phyloP scores from a whole-genome alignment of 139 green algal genomes.

The Tetradesmus obliquus region DNA sequence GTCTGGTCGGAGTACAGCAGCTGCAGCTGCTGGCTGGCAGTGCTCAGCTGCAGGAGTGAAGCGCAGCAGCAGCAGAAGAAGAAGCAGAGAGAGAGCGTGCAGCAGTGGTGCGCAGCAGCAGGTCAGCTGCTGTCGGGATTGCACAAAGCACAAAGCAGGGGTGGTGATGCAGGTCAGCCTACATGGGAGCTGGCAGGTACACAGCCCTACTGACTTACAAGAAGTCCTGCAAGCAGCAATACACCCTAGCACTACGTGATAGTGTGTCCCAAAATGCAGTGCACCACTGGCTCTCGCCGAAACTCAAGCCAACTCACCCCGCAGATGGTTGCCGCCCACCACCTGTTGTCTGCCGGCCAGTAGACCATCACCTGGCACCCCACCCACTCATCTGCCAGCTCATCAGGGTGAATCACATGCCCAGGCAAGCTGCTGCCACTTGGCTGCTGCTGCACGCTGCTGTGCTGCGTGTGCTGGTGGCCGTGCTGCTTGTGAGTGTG shows the following conservation, averaged over 20 bases:
- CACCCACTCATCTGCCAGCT: neutral
- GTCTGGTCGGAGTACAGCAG: slow-evolving; percentile 35
- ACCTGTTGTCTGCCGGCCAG: slow-evolving; percentile 43
- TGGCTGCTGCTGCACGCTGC: neutral
- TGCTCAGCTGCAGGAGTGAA: slow-evolving; percentile 14
- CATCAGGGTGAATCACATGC: neutral
- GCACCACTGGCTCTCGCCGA: too few species aligned
- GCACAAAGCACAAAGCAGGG: too few species aligned
- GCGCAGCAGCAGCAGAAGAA: neutral
- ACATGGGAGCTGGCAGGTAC: too few species aligned
- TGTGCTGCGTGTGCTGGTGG: neutral
- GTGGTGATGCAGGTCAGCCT: too few species aligned
- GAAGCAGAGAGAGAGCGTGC: neutral
- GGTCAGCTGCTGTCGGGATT: neutral
- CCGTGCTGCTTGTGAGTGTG: slow-evolving; percentile 18
- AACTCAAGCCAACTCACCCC: neutral
- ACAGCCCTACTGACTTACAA: too few species aligned
- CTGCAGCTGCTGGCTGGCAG: neutral
- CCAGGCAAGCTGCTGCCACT: neutral
- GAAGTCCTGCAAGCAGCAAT: too few species aligned
- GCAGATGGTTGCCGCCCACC: slow-evolving; percentile 50
- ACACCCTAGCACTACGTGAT: too few species aligned
- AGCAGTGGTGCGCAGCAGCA: neutral
- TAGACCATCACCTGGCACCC: slow-evolving; percentile 32
- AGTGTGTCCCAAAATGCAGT: too few species aligned